phyloP scores from a whole-genome alignment of 1,139 yeast species.

The Suhomyces guaymorum region DNA sequence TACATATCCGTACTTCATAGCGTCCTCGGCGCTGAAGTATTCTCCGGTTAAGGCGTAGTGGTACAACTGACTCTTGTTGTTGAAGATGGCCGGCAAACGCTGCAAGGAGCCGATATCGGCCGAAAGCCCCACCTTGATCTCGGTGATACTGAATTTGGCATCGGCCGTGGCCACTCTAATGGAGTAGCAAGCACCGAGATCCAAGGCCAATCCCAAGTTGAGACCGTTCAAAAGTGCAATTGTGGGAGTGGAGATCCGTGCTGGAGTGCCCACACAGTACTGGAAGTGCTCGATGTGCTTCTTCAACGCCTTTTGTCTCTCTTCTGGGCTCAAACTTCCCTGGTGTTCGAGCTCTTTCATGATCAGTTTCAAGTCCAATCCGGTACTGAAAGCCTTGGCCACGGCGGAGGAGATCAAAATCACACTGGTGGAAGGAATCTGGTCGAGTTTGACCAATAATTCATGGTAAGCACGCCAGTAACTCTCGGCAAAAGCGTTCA shows the following conservation, averaged over 20 bases:
- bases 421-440: conserved; percentile 48
- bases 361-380: conserved; percentile 58
- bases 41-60: conserved; percentile 68
- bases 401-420: conserved; percentile 57
- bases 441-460: conserved; percentile 50
- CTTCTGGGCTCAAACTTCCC: conserved; percentile 8
- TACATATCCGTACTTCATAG: conserved; percentile 56
- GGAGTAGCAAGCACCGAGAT: conserved; percentile 59
- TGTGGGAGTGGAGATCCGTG: conserved; percentile 50
- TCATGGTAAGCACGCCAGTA: conserved; percentile 58
- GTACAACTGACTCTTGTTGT: conserved; percentile 59
- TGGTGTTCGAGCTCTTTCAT: conserved; percentile 15
- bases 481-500: conserved; percentile 59
- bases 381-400: conserved; percentile 64
- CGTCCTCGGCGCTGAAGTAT: conserved; percentile 56
- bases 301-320: conserved; percentile 30
- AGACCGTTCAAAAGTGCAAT: conserved; percentile 50
- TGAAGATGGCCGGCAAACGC: conserved; percentile 57
- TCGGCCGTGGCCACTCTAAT: conserved; percentile 60
- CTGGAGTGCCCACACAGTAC: conserved; percentile 49
- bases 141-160: conserved; percentile 61
- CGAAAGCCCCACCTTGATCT: conserved; percentile 71
- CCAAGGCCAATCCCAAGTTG: conserved; percentile 65
- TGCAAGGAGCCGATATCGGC: conserved; percentile 83
- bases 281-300: conserved; percentile 60